These are phyloP conservation scores for Asterochloris erici DNA, from an alignment of 139 green algal species.

Conservation along the genomic window DNA sequence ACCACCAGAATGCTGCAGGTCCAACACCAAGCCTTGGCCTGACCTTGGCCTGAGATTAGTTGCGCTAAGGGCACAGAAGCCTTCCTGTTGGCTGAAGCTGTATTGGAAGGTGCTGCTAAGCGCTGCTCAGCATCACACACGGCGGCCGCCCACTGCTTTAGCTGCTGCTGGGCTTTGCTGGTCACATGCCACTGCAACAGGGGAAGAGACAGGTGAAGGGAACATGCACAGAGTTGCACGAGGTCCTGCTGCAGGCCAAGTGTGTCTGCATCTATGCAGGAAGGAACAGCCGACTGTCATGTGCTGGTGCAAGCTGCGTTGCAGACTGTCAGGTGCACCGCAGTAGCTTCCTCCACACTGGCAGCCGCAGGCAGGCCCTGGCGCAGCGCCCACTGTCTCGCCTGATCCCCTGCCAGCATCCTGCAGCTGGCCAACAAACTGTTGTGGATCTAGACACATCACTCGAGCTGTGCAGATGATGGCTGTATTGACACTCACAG, in stretches of 20 bases:
- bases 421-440: conserved; percentile 25
- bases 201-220: not conserved
- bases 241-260: too few species aligned
- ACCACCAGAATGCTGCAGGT: too few species aligned
- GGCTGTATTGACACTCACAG: not conserved
- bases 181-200: conserved; percentile 51
- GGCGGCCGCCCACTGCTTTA: conserved; percentile 54
- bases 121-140: conserved; percentile 24
- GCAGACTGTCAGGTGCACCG: not conserved
- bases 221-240: too few species aligned
- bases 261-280: too few species aligned
- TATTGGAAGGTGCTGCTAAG: not conserved
- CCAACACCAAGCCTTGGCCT: too few species aligned
- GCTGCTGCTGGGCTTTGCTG: conserved; percentile 27
- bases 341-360: not conserved
- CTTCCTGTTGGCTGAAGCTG: not conserved
- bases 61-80: too few species aligned
- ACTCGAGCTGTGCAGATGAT: not conserved
- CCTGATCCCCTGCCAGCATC: conserved; percentile 66
- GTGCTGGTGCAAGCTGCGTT: too few species aligned
- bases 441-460: not conserved
- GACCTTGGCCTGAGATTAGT: too few species aligned
- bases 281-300: too few species aligned
- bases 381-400: conserved; percentile 47
- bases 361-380: conserved; percentile 36